Conservation (phyloP, 306 rosid genomes). For the Luffa aegyptiaca region DNA sequence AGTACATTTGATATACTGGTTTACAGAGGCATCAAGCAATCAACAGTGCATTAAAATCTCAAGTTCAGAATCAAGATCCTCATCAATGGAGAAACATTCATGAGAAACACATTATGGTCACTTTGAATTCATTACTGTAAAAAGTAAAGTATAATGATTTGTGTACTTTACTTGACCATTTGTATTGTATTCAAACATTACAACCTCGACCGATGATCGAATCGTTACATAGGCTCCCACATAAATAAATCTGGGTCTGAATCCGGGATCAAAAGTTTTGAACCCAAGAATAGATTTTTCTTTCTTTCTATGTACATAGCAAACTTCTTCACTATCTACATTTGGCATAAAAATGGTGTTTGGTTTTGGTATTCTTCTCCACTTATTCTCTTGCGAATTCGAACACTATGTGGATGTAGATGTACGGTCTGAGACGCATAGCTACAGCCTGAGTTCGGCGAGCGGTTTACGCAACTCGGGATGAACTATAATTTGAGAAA, state of each 20-base stretch:
- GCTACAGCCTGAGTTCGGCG: not conserved
- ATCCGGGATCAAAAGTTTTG: conserved; percentile 3
- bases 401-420: not conserved
- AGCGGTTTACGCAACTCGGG: not conserved
- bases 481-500: not conserved
- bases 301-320: conserved; percentile 29
- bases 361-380: conserved; percentile 12
- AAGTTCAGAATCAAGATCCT: too few relatives aligned
- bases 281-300: conserved; percentile 8
- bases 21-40: not conserved
- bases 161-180: not conserved
- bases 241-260: not conserved
- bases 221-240: not conserved
- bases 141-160: not conserved
- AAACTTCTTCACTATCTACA: conserved; percentile 36
- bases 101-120: not conserved
- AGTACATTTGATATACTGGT: not conserved
- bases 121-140: not conserved
- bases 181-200: not conserved
- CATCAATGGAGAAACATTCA: not conserved
- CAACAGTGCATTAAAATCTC: too few relatives aligned
- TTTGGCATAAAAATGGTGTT: conserved; percentile 10
- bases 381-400: not conserved
- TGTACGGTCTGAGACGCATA: not conserved
- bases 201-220: not conserved